A percentile compares a stretch with the other conserved stretches of the same genome.
phyloP scores from a whole-genome alignment of 768 basidiomycete genomes.

The Dendrothele bispora region DNA sequence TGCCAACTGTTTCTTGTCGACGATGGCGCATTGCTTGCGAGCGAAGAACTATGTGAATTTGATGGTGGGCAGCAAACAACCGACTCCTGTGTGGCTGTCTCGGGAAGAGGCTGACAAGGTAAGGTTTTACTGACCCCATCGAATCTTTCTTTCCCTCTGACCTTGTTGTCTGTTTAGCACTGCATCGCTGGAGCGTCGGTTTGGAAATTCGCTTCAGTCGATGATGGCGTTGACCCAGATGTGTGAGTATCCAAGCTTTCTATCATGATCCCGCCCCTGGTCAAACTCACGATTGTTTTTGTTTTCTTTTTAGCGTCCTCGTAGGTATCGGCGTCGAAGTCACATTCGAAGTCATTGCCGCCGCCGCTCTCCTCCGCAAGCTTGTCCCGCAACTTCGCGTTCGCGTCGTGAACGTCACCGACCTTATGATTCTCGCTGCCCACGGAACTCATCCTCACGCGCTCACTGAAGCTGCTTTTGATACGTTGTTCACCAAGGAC shows the following conservation, averaged over 20 bases:
- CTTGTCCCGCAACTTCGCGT: slow-evolving; percentile 72
- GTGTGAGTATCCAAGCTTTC: slow-evolving; percentile 42
- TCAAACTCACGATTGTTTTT: too few relatives aligned
- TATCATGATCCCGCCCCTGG: not conserved
- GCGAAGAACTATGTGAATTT: slow-evolving; percentile 86
- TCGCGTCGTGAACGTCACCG: slow-evolving; percentile 87
- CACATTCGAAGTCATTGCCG: slow-evolving; percentile 87
- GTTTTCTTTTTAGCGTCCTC: slow-evolving; percentile 58
- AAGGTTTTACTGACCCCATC: too few relatives aligned
- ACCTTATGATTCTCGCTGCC: slow-evolving; percentile 79
- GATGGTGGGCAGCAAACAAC: slow-evolving; percentile 88
- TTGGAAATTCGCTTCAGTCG: slow-evolving; percentile 82
- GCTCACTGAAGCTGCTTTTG: slow-evolving; percentile 59
- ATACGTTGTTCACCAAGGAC: slow-evolving; percentile 70
- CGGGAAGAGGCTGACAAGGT: slow-evolving; percentile 74
- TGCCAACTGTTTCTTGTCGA: slow-evolving; percentile 82
- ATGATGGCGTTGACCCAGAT: slow-evolving; percentile 70
- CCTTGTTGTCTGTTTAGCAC: slow-evolving; percentile 49
- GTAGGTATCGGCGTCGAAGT: slow-evolving; percentile 88
- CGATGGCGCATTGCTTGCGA: slow-evolving; percentile 79
- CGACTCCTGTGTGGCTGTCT: slow-evolving; percentile 75
- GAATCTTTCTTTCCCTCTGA: too few relatives aligned
- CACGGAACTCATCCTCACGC: slow-evolving; percentile 78
- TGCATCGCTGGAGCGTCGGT: slow-evolving; percentile 86
- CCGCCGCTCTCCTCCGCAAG: slow-evolving; percentile 75